phyloP scores from a whole-genome alignment of 1,139 yeast genomes.

The Saccharomyces hybrid region DNA sequence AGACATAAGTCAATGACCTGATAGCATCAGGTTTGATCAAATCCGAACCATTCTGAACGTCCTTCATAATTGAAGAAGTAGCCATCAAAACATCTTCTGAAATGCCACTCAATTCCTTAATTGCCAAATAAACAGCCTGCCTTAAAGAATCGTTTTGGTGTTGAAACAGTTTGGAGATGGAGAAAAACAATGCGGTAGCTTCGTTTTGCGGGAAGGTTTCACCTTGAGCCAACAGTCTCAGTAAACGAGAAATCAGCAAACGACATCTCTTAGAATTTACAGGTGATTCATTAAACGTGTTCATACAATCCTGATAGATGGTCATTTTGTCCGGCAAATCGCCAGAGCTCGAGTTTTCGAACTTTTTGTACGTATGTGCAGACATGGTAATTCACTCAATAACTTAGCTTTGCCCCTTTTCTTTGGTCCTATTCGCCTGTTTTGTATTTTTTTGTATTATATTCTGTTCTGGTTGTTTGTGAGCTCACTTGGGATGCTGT shows the following conservation, averaged over 20 bases:
- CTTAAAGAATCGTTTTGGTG: slow-evolving; percentile 86
- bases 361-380: slow-evolving; percentile 72
- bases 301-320: slow-evolving; percentile 89
- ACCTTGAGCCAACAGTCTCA: slow-evolving; percentile 70
- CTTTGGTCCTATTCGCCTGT: not conserved
- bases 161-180: slow-evolving; percentile 89
- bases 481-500: not conserved
- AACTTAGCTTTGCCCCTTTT: not conserved
- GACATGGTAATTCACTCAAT: slow-evolving; percentile 45
- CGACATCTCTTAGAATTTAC: slow-evolving; percentile 86
- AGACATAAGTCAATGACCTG: slow-evolving; percentile 79
- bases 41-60: slow-evolving; percentile 81
- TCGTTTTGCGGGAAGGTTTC: slow-evolving; percentile 83
- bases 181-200: slow-evolving; percentile 86
- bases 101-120: slow-evolving; percentile 76
- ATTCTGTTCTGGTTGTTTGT: not conserved
- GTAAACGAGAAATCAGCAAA: slow-evolving; percentile 50
- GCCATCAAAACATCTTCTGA: slow-evolving; percentile 96
- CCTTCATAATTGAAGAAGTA: slow-evolving; percentile 95
- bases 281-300: slow-evolving; percentile 88
- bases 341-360: slow-evolving; percentile 65
- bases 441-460: not conserved
- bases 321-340: slow-evolving; percentile 88
- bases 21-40: slow-evolving; percentile 91
- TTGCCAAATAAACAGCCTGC: slow-evolving; percentile 88